Base-by-base conservation (phyloP, 805 yeast species). In the Lipomyces oligophaga region DNA sequence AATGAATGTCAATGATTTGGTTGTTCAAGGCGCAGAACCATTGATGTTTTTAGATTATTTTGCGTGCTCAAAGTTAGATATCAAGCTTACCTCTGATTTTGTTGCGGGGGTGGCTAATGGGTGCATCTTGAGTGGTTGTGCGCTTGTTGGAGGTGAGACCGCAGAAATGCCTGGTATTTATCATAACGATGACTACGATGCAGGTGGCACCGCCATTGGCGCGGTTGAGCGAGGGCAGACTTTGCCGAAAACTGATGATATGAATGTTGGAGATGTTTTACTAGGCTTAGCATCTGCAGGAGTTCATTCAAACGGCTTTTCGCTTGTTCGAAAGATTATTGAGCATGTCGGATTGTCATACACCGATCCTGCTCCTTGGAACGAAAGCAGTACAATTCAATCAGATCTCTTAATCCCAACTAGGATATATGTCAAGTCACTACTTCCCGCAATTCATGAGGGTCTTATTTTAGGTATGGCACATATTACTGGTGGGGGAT, bases 151-250 rank as follows among this genome's bases (percentile, higher is more conserved):
- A 46, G 99, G 99, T 57, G 99, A 93, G 70, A 93, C 99, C 31
- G 84, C 95, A 44, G 99, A 93, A 74, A 93, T 93, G 99, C 99
- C 99, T 22, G 98, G 98, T 57, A 86, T 93, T 85, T 93, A 93
- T 63, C 85, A 82, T 49, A 87, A 81, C 46, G 95, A 94, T 27
- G 97, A 93, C 69, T 93, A 93, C 64, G 99, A 93, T 68, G 89
- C 96, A 51, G 93, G 90, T 63, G 99, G 99, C 68, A 94, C 98
- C 30, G 94, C 97, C 43, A 89, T 93, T 35, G 99, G 99, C 62
- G 98, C 98, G 11, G 97, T 93, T 4, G 71, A 77, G 57, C 86
- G 83, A 61, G 68, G 71, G 46, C 75, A 77, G 51, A 78, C 93
- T 39, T 72, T 93, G 57, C 99, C 99, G 40, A 76, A 76, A 55